These are phyloP conservation scores for Nymphaea thermarum DNA, from an alignment of 164 flowering plant genomes.

Conservation along the genomic window DNA sequence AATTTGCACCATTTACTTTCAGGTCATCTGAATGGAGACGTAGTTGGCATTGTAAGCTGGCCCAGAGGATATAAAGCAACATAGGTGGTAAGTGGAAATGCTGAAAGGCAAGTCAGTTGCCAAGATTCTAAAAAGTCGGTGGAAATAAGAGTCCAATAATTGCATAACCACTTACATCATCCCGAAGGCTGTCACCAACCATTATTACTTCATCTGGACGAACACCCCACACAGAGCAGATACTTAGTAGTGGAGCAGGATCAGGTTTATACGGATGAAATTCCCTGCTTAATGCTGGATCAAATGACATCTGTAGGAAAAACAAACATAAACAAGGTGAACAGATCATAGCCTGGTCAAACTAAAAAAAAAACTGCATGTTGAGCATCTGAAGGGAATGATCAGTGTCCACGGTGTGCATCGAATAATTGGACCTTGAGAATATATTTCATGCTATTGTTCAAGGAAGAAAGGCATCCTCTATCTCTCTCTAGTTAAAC, in stretches of 20 bases:
- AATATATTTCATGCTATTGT: too few relatives aligned
- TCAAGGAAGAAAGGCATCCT: too few relatives aligned
- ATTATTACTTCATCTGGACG: constrained; percentile 78
- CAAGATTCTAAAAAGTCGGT: neutral
- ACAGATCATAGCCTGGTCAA: neutral
- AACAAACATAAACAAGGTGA: neutral
- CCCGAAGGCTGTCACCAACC: constrained; percentile 94
- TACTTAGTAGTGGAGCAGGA: constrained; percentile 82
- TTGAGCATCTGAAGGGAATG: too few relatives aligned
- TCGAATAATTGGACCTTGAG: too few relatives aligned
- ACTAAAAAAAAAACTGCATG: too few relatives aligned
- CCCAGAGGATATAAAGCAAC: too few relatives aligned
- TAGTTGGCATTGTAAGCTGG: too few relatives aligned
- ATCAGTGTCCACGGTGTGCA: too few relatives aligned
- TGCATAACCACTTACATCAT: constrained; percentile 52
- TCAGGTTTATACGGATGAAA: constrained; percentile 89
- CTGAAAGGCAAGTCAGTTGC: neutral
- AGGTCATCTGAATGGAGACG: too few relatives aligned
- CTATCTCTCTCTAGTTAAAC: too few relatives aligned
- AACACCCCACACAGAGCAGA: constrained; percentile 78
- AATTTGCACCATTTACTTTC: too few relatives aligned
- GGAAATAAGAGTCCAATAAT: neutral
- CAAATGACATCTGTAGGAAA: constrained; percentile 48
- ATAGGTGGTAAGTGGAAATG: too few relatives aligned
- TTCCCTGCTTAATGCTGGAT: constrained; percentile 88